A percentile compares a stretch with the other conserved stretches of the same genome.
phyloP scores from a whole-genome alignment of 805 yeast species.

The Sugiyamaella marilandica region DNA sequence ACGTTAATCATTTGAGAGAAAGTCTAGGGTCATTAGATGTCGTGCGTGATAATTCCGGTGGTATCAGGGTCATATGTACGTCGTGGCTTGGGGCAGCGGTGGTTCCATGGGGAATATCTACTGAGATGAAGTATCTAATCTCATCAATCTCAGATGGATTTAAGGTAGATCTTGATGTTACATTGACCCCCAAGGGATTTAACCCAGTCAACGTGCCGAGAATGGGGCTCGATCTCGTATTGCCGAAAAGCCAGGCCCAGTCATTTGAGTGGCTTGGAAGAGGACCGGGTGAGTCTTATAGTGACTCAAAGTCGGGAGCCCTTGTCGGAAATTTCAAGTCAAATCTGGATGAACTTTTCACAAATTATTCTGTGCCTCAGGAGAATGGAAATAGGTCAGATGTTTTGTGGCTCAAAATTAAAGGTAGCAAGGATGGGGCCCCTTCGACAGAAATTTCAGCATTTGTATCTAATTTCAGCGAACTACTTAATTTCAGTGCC shows the following conservation, averaged over 20 bases:
- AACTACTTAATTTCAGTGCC: slow-evolving; percentile 14
- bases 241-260: slow-evolving; percentile 23
- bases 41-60: slow-evolving; percentile 6
- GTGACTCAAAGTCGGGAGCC: slow-evolving; percentile 31
- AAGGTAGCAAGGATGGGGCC: neutral
- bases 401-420: slow-evolving; percentile 29
- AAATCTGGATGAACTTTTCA: slow-evolving; percentile 22
- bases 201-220: slow-evolving; percentile 32
- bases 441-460: neutral
- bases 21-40: neutral
- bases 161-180: slow-evolving; percentile 11
- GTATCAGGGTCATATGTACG: slow-evolving; percentile 14
- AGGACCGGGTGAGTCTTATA: slow-evolving; percentile 35
- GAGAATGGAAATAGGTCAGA: slow-evolving; percentile 36
- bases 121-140: slow-evolving; percentile 11
- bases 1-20: slow-evolving; percentile 25
- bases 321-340: slow-evolving; percentile 25
- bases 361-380: slow-evolving; percentile 35
- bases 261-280: slow-evolving; percentile 34
- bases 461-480: slow-evolving; percentile 3
- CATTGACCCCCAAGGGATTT: slow-evolving; percentile 15
- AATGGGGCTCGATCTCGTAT: slow-evolving; percentile 32
- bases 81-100: slow-evolving; percentile 26
- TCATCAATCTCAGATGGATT: neutral
- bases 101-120: slow-evolving; percentile 29